phyloP scores from a whole-genome alignment of 257 asterid genomes.

The Ocimum tenuiflorum region DNA sequence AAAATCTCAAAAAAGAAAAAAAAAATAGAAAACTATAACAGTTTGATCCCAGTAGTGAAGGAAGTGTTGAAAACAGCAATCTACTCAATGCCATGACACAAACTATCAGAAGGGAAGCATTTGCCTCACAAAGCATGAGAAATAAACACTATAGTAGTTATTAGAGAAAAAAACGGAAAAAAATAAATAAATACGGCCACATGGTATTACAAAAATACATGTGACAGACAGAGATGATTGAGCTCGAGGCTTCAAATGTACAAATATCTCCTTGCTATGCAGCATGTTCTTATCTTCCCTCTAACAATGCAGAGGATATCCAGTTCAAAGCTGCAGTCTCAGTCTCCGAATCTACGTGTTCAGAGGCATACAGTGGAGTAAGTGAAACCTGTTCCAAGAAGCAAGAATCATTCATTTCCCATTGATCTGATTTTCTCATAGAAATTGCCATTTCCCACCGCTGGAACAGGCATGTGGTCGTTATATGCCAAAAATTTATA shows the following conservation, averaged over 20 bases:
- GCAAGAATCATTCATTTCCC: background rate
- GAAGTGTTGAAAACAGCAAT: conserved; percentile 14
- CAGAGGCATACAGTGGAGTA: conserved; percentile 39
- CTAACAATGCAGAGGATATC: conserved; percentile 45
- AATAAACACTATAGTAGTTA: conserved; percentile 18
- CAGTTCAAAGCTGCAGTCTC: conserved; percentile 47
- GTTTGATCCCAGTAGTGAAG: no score
- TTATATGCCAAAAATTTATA: no score
- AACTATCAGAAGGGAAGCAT: conserved; percentile 33
- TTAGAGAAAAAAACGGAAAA: conserved; percentile 8
- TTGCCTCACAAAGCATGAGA: conserved; percentile 25
- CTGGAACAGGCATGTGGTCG: background rate
- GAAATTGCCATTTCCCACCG: no score
- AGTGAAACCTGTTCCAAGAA: conserved; percentile 47
- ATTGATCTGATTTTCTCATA: background rate
- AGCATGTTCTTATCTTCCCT: conserved; percentile 8
- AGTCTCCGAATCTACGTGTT: conserved; percentile 35
- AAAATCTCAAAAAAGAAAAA: no score
- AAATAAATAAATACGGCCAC: conserved; percentile 33
- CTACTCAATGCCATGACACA: conserved; percentile 21
- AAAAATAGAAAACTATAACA: no score
- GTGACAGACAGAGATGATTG: conserved; percentile 23
- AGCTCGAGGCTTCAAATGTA: conserved; percentile 31
- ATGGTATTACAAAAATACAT: conserved; percentile 28
- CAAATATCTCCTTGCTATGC: conserved; percentile 19